These are phyloP conservation scores for Plantago lanceolata DNA, from an alignment of 305 asterid genomes.

Conservation along the genomic window DNA sequence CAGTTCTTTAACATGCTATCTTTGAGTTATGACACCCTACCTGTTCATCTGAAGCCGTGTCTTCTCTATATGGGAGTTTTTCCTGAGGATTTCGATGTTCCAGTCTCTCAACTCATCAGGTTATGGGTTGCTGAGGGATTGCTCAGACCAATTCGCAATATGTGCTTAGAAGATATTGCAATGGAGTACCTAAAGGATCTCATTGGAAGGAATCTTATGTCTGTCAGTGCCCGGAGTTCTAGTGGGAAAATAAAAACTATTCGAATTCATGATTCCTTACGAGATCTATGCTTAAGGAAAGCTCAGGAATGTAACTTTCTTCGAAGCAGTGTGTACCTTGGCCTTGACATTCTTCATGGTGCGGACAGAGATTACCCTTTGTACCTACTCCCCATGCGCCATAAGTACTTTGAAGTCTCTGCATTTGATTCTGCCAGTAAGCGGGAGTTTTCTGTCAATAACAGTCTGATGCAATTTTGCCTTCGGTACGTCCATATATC, in stretches of 20 bases:
- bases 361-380: too few relatives aligned
- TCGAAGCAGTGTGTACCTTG: not conserved
- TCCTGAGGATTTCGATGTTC: not conserved
- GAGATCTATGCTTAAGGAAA: constrained; percentile 6
- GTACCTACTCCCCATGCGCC: too few relatives aligned
- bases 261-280: constrained; percentile 1
- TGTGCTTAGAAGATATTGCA: constrained; percentile 5
- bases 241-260: not conserved
- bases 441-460: too few relatives aligned
- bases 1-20: too few relatives aligned
- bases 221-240: not conserved
- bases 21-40: too few relatives aligned
- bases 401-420: too few relatives aligned
- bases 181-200: not conserved
- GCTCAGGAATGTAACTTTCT: constrained; percentile 2
- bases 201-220: not conserved
- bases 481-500: too few relatives aligned
- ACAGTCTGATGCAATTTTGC: too few relatives aligned
- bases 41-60: too few relatives aligned
- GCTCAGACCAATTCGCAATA: not conserved
- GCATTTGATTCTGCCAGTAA: too few relatives aligned
- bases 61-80: constrained; percentile 2
- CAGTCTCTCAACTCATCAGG: not conserved
- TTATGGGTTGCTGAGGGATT: constrained; percentile 1
- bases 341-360: too few relatives aligned